Base-by-base conservation (phyloP, 805 yeast genomes). In the Hanseniaspora lachancei region DNA sequence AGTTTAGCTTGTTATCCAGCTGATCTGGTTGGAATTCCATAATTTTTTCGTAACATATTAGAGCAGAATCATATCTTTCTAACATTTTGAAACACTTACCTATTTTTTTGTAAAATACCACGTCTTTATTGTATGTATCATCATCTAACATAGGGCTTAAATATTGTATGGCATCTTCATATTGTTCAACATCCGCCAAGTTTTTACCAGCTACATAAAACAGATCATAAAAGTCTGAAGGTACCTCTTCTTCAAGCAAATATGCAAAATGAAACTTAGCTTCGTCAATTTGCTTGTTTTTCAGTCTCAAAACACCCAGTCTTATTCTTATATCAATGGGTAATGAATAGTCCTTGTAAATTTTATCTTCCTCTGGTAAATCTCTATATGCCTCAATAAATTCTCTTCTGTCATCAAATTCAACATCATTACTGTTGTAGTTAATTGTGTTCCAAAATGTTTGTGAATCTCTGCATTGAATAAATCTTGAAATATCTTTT, bases 281-380 rank as follows among this genome's bases (percentile, higher is more conserved):
- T 61, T 89, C 96, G 0, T 76, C 77, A 29, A 74, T 71, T 46
- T 82, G 74, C 53, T 79, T 81, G 39, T 79, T 69, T 55, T 81
- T 79, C 35, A 93, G 69, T 57, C 98, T 75, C 49, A 86, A 74
- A 12, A 81, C 67, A 0, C 96, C 95, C 24, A 93, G 66, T 66
- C 93, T 86, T 34, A 81, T 82, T 55, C 97, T 70, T 27, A 93
- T 86, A 70, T 91, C 97, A 48, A 89, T 80, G 1, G 97, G 97
- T 21, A 93, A 68, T 9, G 74, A 63, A 62, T 74, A 74, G 39
- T 69, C 60, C 56, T 71, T 66, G 5, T 68, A 65, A 3, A 35
- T 4, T 55, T 76, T 77, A 47, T 68, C 69, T 13, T 58, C 58
- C 40, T 63, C 64, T 1, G 74, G 61, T 27, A 78, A 60, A 1